Conservation (phyloP, 2,329 filamentous ascomycete genomes). For the Penicillium olsonii region DNA sequence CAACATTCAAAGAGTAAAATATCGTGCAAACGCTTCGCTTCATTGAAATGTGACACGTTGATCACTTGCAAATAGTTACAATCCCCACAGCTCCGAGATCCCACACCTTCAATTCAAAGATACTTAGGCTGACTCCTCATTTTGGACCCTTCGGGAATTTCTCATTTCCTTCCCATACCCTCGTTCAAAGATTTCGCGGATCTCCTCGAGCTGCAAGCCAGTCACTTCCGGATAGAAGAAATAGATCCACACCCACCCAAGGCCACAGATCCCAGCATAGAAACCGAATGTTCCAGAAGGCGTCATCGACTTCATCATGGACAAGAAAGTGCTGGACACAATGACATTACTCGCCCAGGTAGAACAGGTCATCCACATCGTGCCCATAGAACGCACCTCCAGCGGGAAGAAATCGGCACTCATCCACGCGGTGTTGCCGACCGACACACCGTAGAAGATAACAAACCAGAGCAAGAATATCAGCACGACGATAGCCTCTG, state of each 20-base stretch:
- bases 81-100: too few relatives aligned
- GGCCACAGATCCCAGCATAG: conserved; percentile 10
- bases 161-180: background rate
- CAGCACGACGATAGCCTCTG: conserved; percentile 40
- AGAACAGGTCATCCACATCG: conserved; percentile 49
- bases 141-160: background rate
- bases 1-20: too few relatives aligned
- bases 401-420: conserved; percentile 50
- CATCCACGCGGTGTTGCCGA: conserved; percentile 52
- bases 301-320: conserved; percentile 10
- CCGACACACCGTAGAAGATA: conserved; percentile 47
- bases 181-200: background rate
- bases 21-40: too few relatives aligned
- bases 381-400: conserved; percentile 51
- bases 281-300: conserved; percentile 13
- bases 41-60: too few relatives aligned
- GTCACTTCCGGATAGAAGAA: background rate
- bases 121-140: too few relatives aligned
- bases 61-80: too few relatives aligned
- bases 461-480: conserved; percentile 48
- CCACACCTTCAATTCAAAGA: too few relatives aligned
- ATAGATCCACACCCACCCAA: conserved; percentile 5
- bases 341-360: conserved; percentile 28
- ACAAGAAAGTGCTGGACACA: conserved; percentile 10
- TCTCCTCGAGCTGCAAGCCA: background rate